Evolutionary conservation across 2,329 filamentous ascomycete genomes (phyloP).

Genomic region (Aspergillus awamori): DNA sequence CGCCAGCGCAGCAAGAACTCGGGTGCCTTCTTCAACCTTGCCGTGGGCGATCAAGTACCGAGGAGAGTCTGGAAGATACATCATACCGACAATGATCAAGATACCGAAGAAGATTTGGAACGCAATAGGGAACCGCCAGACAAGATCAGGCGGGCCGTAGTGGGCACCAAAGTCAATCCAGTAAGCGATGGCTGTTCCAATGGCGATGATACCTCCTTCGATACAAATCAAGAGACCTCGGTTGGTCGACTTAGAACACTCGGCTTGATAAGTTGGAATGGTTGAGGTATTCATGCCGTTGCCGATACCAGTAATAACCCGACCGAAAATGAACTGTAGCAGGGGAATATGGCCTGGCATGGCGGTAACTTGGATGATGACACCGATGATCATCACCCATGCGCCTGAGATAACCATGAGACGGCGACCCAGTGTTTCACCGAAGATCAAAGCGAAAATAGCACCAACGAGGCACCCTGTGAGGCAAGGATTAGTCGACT

Average conservation of each 20-base stretch:
- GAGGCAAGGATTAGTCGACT: not conserved
- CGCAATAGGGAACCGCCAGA: conserved; percentile 25
- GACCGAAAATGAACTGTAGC: conserved; percentile 24
- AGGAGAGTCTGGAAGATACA: conserved; percentile 22
- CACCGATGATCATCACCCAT: conserved; percentile 22
- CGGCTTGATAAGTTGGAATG: conserved; percentile 25
- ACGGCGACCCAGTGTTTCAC: conserved; percentile 20
- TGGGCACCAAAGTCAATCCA: conserved; percentile 25
- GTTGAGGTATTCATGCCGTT: conserved; percentile 27
- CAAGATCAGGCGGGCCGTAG: conserved; percentile 15
- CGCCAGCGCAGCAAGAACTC: conserved; percentile 15
- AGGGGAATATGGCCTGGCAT: conserved; percentile 18
- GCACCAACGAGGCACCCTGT: conserved; percentile 20
- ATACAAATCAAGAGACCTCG: conserved; percentile 24
- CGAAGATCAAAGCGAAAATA: conserved; percentile 20
- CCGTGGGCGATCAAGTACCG: conserved; percentile 23
- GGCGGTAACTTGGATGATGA: conserved; percentile 22
- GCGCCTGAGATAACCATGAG: conserved; percentile 21
- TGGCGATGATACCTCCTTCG: conserved; percentile 22
- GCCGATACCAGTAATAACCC: conserved; percentile 25
- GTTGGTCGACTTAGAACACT: conserved; percentile 23
- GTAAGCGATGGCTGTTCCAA: conserved; percentile 22
- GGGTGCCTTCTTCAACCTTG: conserved; percentile 19
- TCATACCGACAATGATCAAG: conserved; percentile 22
- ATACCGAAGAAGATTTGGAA: conserved; percentile 24